A percentile compares a stretch with the other conserved stretches of the same genome.
These are phyloP conservation scores for Aspergillus viridinutans DNA, from an alignment of 2,329 filamentous ascomycete species.

Conservation along the genomic window DNA sequence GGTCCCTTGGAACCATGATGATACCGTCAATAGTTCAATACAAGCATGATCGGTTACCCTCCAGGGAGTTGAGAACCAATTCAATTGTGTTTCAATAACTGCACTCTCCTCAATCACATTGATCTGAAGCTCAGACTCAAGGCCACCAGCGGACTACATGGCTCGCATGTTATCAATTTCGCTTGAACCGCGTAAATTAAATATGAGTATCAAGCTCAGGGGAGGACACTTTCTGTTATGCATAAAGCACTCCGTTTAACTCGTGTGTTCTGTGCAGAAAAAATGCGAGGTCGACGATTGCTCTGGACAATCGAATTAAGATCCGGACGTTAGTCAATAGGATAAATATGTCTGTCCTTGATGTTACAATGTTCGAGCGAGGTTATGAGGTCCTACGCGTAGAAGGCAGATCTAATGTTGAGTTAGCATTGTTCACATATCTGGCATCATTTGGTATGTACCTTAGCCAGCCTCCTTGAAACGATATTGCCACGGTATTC, in stretches of 20 bases:
- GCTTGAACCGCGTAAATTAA: no score
- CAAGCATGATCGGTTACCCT: background rate
- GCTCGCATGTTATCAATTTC: background rate
- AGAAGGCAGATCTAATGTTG: background rate
- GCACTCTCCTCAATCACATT: background rate
- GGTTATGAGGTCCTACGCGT: background rate
- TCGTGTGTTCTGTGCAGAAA: no score
- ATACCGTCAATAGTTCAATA: background rate
- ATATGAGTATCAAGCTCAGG: no score
- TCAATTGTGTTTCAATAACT: background rate
- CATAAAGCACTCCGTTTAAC: no score
- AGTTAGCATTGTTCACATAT: background rate
- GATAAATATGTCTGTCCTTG: background rate
- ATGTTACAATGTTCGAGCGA: background rate
- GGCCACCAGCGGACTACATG: background rate
- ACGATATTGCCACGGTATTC: background rate
- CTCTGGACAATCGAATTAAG: no score
- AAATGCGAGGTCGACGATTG: no score
- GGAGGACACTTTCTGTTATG: no score
- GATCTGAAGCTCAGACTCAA: background rate
- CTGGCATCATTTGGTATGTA: background rate
- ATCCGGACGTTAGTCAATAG: background rate
- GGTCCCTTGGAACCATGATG: background rate
- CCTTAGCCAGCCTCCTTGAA: background rate
- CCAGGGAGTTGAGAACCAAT: background rate